A percentile compares a stretch with the other conserved stretches of the same genome.
These are phyloP conservation scores for Aspergillus amoenus DNA, from an alignment of 2,329 filamentous ascomycete species.

Conservation along the genomic window DNA sequence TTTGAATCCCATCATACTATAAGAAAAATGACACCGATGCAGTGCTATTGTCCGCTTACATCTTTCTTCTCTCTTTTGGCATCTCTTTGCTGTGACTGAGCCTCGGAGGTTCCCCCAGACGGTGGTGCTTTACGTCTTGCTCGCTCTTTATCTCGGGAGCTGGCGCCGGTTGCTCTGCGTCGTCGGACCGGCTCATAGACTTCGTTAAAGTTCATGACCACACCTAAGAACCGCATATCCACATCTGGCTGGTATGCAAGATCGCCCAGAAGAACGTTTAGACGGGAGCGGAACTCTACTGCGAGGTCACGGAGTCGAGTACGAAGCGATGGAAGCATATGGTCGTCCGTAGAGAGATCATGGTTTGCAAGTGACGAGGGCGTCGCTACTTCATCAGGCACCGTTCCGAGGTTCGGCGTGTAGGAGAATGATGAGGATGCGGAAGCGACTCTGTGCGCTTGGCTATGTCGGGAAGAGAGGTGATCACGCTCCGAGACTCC, in stretches of 20 bases:
- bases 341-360: conserved; percentile 48
- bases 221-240: conserved; percentile 91
- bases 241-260: conserved; percentile 89
- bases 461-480: conserved; percentile 32
- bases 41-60: conserved; percentile 1
- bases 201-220: conserved; percentile 99
- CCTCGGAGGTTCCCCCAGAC: conserved; percentile 18
- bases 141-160: conserved; percentile 32
- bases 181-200: conserved; percentile 79
- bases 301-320: conserved; percentile 71
- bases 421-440: conserved; percentile 27
- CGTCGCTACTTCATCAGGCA: conserved; percentile 30
- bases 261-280: conserved; percentile 84
- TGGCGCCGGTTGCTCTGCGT: conserved; percentile 37
- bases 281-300: conserved; percentile 70
- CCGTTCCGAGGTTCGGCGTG: conserved; percentile 25
- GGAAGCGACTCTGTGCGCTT: conserved; percentile 24
- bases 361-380: conserved; percentile 42
- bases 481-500: conserved; percentile 59
- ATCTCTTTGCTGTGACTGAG: conserved; percentile 20
- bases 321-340: conserved; percentile 72
- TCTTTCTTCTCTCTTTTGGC: conserved; percentile 27
- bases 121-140: conserved; percentile 28
- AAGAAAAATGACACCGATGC: neutral
- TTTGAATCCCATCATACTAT: neutral